These are phyloP conservation scores for Hygrophila difformis DNA, from an alignment of 257 asterid genomes.

Conservation along the genomic window DNA sequence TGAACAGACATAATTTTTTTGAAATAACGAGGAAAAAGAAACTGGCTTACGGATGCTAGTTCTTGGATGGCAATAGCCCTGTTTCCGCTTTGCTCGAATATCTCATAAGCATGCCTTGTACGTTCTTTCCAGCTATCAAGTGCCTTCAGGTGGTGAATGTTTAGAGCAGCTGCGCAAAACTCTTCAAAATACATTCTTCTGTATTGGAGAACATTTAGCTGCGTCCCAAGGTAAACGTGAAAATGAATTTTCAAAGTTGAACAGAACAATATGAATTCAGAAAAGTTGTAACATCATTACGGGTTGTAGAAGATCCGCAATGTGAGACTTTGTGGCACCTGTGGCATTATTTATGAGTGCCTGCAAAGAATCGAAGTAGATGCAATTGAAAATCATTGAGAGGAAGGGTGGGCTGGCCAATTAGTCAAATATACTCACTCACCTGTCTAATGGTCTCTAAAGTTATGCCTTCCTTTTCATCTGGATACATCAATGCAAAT, in stretches of 20 bases:
- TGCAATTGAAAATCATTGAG: slow-evolving; percentile 1
- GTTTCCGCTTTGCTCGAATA: slow-evolving; percentile 88
- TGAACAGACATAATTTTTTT: neutral
- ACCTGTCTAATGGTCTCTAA: slow-evolving; percentile 64
- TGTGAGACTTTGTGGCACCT: slow-evolving; percentile 74
- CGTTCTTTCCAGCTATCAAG: slow-evolving; percentile 87
- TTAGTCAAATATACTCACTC: neutral
- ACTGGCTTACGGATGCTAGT: slow-evolving; percentile 73
- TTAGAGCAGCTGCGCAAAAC: slow-evolving; percentile 78
- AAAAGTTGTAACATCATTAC: slow-evolving; percentile 44
- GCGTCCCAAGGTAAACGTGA: slow-evolving; percentile 9
- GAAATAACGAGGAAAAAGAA: slow-evolving; percentile 4
- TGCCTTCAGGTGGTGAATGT: slow-evolving; percentile 90
- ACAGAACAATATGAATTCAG: neutral
- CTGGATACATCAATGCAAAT: slow-evolving; percentile 70
- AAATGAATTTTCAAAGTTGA: neutral
- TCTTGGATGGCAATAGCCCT: slow-evolving; percentile 90
- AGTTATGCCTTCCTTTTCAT: slow-evolving; percentile 69
- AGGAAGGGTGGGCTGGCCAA: slow-evolving; percentile 12
- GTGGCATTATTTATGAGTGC: slow-evolving; percentile 60
- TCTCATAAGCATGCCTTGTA: slow-evolving; percentile 82
- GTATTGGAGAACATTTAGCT: slow-evolving; percentile 89
- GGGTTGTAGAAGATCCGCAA: slow-evolving; percentile 72
- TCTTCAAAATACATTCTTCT: slow-evolving; percentile 84
- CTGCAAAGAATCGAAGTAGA: slow-evolving; percentile 23